Percentiles rank a stretch among this genome's conserved stretches.
These are phyloP conservation scores for Chenopodium suecicum DNA, from an alignment of 148 eudicot genomes.

Conservation along the genomic window DNA sequence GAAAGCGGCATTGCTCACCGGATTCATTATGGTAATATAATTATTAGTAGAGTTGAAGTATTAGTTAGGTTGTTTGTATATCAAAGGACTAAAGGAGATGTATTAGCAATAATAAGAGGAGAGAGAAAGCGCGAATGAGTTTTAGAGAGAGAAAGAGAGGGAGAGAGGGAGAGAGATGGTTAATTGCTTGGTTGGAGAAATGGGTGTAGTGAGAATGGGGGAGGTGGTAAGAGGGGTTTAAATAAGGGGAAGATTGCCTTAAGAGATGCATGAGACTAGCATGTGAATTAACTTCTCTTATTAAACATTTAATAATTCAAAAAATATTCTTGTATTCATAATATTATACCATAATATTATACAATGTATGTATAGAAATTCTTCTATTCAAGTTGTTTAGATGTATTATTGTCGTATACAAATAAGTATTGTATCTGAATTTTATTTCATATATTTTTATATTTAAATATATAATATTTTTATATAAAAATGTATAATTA, in stretches of 20 bases:
- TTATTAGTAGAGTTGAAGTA: background rate
- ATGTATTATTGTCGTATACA: conserved; percentile 19
- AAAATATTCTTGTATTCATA: background rate
- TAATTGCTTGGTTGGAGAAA: conserved; percentile 16
- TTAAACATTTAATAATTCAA: conserved; percentile 4
- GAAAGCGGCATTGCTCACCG: background rate
- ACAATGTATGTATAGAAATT: background rate
- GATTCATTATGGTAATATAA: background rate
- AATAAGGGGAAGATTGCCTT: conserved; percentile 32
- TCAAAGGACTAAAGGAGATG: background rate
- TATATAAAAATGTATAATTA: too few relatives aligned
- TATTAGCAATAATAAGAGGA: background rate
- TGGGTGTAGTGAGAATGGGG: conserved; percentile 51
- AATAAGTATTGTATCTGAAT: conserved; percentile 19
- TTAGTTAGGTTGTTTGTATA: background rate
- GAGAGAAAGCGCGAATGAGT: too few relatives aligned
- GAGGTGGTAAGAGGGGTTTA: conserved; percentile 58
- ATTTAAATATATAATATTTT: too few relatives aligned
- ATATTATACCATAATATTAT: background rate
- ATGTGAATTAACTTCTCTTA: conserved; percentile 42
- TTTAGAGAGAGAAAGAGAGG: background rate
- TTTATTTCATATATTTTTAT: background rate
- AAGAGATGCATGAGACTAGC: conserved; percentile 36
- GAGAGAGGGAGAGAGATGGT: conserved; percentile 13
- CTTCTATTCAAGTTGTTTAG: background rate